These are phyloP conservation scores for Alternaria hordeiaustralica DNA, from an alignment of 2,329 filamentous ascomycete genomes.

Conservation along the genomic window DNA sequence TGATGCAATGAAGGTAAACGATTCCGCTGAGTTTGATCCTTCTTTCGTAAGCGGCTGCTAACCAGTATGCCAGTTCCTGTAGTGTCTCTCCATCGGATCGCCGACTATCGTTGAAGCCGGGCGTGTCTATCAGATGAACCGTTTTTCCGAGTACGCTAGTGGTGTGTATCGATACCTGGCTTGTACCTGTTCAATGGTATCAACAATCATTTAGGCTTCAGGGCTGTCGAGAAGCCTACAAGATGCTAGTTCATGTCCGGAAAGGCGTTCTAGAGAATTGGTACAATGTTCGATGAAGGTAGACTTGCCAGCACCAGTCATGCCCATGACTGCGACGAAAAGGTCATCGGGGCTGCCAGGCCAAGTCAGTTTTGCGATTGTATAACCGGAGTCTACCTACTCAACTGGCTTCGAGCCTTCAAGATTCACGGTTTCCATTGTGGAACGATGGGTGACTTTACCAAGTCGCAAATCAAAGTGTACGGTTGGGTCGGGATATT, in stretches of 20 bases:
- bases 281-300: conserved; percentile 42
- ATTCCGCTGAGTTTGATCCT: conserved; percentile 51
- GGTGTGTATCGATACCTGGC: conserved; percentile 5
- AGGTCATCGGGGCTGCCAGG: conserved; percentile 11
- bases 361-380: background rate
- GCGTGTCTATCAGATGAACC: conserved; percentile 18
- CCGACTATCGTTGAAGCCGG: conserved; percentile 22
- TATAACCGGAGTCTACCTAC: background rate
- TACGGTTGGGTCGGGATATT: background rate
- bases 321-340: conserved; percentile 49
- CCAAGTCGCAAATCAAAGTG: background rate
- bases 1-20: conserved; percentile 56
- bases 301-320: conserved; percentile 51
- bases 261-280: background rate
- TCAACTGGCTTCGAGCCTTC: background rate
- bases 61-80: conserved; percentile 50
- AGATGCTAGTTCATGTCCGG: background rate
- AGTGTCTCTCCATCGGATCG: conserved; percentile 54
- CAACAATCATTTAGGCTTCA: background rate
- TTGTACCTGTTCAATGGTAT: background rate
- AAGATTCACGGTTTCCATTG: background rate
- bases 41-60: conserved; percentile 39
- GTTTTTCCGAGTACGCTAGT: background rate
- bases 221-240: background rate
- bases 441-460: background rate